Percentiles rank a stretch among this genome's conserved stretches.
phyloP scores from a whole-genome alignment of 352 stramenopile genomes.

The Phytopythium vexans region DNA sequence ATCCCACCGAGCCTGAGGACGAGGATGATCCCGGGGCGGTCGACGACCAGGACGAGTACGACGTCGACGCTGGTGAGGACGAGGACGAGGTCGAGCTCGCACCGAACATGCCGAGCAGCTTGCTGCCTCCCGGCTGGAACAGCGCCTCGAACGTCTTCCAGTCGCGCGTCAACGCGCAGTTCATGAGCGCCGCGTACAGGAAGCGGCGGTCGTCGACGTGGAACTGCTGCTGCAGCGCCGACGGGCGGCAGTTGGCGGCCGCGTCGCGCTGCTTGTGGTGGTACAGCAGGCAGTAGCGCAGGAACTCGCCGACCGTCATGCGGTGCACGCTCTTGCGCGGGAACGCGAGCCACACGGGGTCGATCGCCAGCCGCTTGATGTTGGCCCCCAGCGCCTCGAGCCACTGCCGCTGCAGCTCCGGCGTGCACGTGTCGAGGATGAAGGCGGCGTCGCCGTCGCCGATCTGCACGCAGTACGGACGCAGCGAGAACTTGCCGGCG shows the following conservation, averaged over 20 bases:
- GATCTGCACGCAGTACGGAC: slow-evolving; percentile 64
- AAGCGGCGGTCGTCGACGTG: slow-evolving; percentile 48
- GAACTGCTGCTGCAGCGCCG: slow-evolving; percentile 38
- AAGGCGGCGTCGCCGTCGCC: slow-evolving; percentile 43
- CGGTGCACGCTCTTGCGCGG: slow-evolving; percentile 45
- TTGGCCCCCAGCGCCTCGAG: slow-evolving; percentile 59
- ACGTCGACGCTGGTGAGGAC: slow-evolving; percentile 16
- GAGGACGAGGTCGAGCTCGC: slow-evolving; percentile 8
- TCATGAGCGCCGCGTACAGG: slow-evolving; percentile 48
- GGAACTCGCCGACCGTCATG: slow-evolving; percentile 55
- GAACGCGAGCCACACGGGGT: slow-evolving; percentile 50
- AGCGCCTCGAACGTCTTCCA: slow-evolving; percentile 55
- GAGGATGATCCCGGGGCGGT: slow-evolving; percentile 24
- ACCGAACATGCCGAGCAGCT: slow-evolving; percentile 33
- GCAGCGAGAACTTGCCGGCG: slow-evolving; percentile 55
- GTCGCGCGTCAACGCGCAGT: slow-evolving; percentile 36
- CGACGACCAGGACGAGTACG: slow-evolving; percentile 16
- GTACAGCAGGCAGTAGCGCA: slow-evolving; percentile 66
- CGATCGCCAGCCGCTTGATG: slow-evolving; percentile 56
- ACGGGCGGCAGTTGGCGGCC: slow-evolving; percentile 20
- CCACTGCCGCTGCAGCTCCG: slow-evolving; percentile 53
- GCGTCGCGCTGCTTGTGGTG: slow-evolving; percentile 30
- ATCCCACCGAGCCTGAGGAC: slow-evolving; percentile 13
- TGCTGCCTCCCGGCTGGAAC: slow-evolving; percentile 33
- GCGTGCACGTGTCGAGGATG: slow-evolving; percentile 62